phyloP scores from a whole-genome alignment of 2,329 filamentous ascomycete species.

The Fusarium drepaniforme region DNA sequence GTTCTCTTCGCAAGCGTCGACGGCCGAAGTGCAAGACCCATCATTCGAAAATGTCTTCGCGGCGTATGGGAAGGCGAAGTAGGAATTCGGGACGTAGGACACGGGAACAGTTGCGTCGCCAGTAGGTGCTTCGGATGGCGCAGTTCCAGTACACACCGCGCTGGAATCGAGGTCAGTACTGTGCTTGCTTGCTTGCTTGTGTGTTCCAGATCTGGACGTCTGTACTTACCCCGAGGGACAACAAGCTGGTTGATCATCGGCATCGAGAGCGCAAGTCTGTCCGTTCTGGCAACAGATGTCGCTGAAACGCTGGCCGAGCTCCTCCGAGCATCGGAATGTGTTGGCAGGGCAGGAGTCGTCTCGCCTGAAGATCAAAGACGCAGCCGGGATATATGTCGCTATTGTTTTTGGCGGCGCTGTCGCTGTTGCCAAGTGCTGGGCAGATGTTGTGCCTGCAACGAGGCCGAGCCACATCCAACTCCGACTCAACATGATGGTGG shows the following conservation, averaged over 20 bases:
- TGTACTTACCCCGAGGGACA: conserved; percentile 63
- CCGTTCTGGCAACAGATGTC: conserved; percentile 65
- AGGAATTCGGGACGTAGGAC: conserved; percentile 68
- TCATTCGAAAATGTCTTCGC: conserved; percentile 64
- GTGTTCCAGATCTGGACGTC: not conserved
- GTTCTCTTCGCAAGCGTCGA: conserved; percentile 64
- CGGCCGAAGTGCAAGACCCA: conserved; percentile 64
- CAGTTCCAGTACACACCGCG: conserved; percentile 68
- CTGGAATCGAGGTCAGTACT: conserved; percentile 46
- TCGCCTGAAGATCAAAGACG: conserved; percentile 42
- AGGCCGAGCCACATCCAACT: conserved; percentile 38
- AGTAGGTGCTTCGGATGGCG: conserved; percentile 56
- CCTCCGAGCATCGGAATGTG: conserved; percentile 63
- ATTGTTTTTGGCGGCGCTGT: conserved; percentile 17
- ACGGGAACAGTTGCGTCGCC: conserved; percentile 52
- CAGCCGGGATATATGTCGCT: conserved; percentile 38
- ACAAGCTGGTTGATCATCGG: conserved; percentile 63
- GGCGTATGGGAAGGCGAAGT: conserved; percentile 72
- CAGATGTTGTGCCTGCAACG: conserved; percentile 32
- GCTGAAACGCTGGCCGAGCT: conserved; percentile 59
- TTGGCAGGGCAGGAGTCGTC: conserved; percentile 59
- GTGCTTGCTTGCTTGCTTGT: not conserved
- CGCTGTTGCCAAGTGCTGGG: conserved; percentile 32
- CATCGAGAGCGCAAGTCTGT: conserved; percentile 64
- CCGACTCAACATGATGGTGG: conserved; percentile 37